Evolutionary conservation across 345 rosid species (phyloP).

Genomic region (Euphorbia tirucalli): DNA sequence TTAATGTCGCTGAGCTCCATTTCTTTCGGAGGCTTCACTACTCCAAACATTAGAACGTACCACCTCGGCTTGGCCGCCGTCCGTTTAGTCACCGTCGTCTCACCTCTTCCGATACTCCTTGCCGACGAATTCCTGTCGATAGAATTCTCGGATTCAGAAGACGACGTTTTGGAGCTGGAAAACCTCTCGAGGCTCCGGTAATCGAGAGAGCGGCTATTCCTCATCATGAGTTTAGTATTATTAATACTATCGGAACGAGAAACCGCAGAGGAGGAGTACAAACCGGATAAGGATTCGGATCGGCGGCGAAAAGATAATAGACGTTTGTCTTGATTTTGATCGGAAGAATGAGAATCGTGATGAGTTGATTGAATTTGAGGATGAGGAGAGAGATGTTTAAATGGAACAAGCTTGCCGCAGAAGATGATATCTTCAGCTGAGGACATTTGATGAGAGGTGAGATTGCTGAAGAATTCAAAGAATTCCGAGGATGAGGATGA

Average conservation of each 20-base stretch:
- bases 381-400: constrained; percentile 27
- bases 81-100: neutral
- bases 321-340: neutral
- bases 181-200: constrained; percentile 39
- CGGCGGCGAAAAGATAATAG: constrained; percentile 28
- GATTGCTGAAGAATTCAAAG: constrained; percentile 49
- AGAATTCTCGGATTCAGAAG: neutral
- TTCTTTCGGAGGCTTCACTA: constrained; percentile 56
- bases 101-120: constrained; percentile 26
- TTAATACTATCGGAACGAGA: constrained; percentile 28
- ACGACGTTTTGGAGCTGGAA: constrained; percentile 10
- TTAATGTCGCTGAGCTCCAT: constrained; percentile 67
- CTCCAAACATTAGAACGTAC: constrained; percentile 65
- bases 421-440: constrained; percentile 76
- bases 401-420: constrained; percentile 65
- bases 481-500: constrained; percentile 30
- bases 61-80: constrained; percentile 53
- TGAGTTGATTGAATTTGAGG: neutral
- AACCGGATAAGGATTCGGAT: constrained; percentile 58
- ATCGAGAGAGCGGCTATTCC: constrained; percentile 64
- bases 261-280: constrained; percentile 21
- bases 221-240: constrained; percentile 26
- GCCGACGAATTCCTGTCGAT: constrained; percentile 31
- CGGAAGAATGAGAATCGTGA: constrained; percentile 2
- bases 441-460: constrained; percentile 47